Conservation (phyloP, 2,329 filamentous ascomycete species). For the Fusarium nisikadoi region DNA sequence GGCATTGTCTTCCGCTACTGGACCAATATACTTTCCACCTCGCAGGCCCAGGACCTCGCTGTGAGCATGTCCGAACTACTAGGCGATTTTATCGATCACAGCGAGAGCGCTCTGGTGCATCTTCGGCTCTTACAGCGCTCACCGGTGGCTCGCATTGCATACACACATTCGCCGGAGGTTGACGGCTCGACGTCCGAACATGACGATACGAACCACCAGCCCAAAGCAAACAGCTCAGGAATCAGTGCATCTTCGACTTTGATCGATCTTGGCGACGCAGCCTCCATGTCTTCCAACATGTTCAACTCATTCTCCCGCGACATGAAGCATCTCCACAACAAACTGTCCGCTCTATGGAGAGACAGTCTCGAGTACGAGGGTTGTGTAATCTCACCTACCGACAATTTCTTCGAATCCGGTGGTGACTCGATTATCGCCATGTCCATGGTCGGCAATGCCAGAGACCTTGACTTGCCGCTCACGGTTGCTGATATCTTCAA, state of each 20-base stretch:
- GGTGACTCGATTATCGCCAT: constrained; percentile 41
- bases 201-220: neutral
- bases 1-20: constrained; percentile 41
- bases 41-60: constrained; percentile 33
- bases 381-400: constrained; percentile 4
- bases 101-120: constrained; percentile 26
- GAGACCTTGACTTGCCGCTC: constrained; percentile 21
- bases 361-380: constrained; percentile 10
- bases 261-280: neutral
- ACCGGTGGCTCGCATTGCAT: neutral
- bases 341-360: constrained; percentile 24
- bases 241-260: constrained; percentile 22
- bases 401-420: constrained; percentile 33
- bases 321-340: constrained; percentile 14
- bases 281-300: constrained; percentile 8
- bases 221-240: neutral
- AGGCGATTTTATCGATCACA: constrained; percentile 28
- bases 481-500: constrained; percentile 39
- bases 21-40: constrained; percentile 25
- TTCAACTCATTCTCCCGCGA: neutral
- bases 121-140: constrained; percentile 11
- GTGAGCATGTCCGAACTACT: constrained; percentile 29
- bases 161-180: neutral
- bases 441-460: constrained; percentile 33
- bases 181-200: neutral